Percentiles rank a stretch among this genome's conserved stretches.
Evolutionary conservation across 2,329 filamentous ascomycete genomes (phyloP).

Genomic region (Cyclaneusma minus): DNA sequence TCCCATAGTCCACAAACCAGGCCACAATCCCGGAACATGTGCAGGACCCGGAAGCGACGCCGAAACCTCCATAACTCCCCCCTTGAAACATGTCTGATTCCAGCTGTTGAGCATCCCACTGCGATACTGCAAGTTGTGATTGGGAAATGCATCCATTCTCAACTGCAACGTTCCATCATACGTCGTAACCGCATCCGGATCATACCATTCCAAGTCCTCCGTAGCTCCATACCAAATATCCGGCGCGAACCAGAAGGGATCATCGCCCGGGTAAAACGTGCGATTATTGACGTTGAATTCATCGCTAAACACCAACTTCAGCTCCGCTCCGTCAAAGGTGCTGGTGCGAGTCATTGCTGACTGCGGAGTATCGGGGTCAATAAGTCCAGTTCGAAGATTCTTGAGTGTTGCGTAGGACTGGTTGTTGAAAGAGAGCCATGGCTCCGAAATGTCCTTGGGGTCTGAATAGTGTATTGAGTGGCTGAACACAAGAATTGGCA

Average conservation of each 20-base stretch:
- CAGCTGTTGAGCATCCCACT: slow-evolving; percentile 36
- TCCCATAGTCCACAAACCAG: slow-evolving; percentile 36
- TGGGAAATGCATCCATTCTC: slow-evolving; percentile 27
- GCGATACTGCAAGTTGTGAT: slow-evolving; percentile 28
- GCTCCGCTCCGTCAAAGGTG: slow-evolving; percentile 25
- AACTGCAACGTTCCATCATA: slow-evolving; percentile 28
- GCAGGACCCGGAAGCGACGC: slow-evolving; percentile 34
- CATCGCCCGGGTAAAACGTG: slow-evolving; percentile 40
- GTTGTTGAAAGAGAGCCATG: slow-evolving; percentile 31
- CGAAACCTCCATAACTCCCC: slow-evolving; percentile 34
- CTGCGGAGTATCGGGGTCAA: slow-evolving; percentile 34
- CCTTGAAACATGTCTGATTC: slow-evolving; percentile 39
- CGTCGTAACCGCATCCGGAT: slow-evolving; percentile 31
- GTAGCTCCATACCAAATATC: slow-evolving; percentile 40
- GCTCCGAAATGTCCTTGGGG: slow-evolving; percentile 21
- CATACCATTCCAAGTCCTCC: slow-evolving; percentile 24
- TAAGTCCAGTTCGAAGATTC: slow-evolving; percentile 30
- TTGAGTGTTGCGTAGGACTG: slow-evolving; percentile 27
- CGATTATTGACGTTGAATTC: slow-evolving; percentile 36
- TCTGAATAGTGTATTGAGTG: slow-evolving; percentile 20
- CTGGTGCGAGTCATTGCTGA: slow-evolving; percentile 27
- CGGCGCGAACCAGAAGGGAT: slow-evolving; percentile 35
- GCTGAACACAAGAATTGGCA: slow-evolving; percentile 31
- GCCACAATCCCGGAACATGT: slow-evolving; percentile 32
- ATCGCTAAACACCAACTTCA: slow-evolving; percentile 37